Percentiles rank a stretch among this genome's conserved stretches.
Conservation (phyloP, 208 protist species). For the Giardia duodenalis region DNA sequence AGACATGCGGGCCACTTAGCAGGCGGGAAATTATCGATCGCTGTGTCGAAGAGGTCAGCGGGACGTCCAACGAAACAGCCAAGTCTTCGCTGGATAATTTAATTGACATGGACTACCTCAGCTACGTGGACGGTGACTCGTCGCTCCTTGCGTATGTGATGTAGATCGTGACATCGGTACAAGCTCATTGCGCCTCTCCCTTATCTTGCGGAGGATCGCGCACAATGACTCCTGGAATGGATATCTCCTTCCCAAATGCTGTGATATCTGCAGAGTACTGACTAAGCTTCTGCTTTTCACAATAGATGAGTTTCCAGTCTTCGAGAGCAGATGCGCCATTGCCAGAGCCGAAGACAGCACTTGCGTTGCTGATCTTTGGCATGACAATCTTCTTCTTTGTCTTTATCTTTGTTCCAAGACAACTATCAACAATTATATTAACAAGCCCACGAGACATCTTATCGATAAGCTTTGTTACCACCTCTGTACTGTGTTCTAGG, state of each 20-base stretch:
- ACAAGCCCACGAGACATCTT: slow-evolving; percentile 22
- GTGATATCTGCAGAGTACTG: background rate
- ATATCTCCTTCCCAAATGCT: background rate
- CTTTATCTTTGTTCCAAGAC: background rate
- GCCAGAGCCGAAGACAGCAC: background rate
- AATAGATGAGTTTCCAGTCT: background rate
- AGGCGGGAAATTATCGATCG: background rate
- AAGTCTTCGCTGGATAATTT: background rate
- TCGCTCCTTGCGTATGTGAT: too few species aligned
- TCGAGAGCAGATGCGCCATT: background rate
- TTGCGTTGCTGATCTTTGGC: slow-evolving; percentile 5
- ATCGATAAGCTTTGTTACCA: slow-evolving; percentile 39
- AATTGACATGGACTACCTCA: background rate
- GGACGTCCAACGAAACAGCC: background rate
- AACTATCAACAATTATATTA: background rate
- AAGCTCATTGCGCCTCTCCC: too few species aligned
- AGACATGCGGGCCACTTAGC: background rate
- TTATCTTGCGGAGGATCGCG: too few species aligned
- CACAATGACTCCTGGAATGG: too few species aligned
- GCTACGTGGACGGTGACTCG: too few species aligned
- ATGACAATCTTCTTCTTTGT: background rate
- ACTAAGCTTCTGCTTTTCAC: background rate
- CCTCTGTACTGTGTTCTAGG: slow-evolving; percentile 37
- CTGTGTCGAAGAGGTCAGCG: background rate
- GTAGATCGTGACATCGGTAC: too few species aligned